A percentile compares a stretch with the other conserved stretches of the same genome.
phyloP scores from a whole-genome alignment of 345 rosid species.

The Reutealis trisperma region DNA sequence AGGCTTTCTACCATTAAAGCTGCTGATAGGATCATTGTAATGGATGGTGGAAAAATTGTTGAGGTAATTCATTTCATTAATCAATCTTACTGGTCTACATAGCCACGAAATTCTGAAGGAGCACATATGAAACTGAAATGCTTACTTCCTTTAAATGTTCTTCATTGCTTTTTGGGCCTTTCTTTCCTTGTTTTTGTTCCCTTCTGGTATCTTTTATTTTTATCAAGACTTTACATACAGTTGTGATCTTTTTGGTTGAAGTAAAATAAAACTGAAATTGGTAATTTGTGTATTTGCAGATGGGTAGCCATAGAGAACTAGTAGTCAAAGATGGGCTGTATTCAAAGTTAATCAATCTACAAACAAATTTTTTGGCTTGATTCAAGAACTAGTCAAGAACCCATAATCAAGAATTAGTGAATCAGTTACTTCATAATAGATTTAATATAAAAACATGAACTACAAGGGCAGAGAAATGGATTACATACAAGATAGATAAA shows the following conservation, averaged over 20 bases:
- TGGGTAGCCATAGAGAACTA: conserved; percentile 78
- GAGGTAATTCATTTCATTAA: conserved; percentile 50
- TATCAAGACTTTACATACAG: background rate
- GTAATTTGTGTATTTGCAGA: conserved; percentile 38
- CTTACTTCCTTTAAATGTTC: too few relatives aligned
- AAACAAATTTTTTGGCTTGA: conserved; percentile 76
- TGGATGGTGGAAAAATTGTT: conserved; percentile 72
- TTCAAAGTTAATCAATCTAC: conserved; percentile 73
- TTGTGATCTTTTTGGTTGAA: background rate
- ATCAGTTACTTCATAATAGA: background rate
- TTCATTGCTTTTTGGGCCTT: too few relatives aligned
- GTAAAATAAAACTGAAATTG: background rate
- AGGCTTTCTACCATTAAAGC: conserved; percentile 93
- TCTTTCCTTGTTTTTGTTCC: too few relatives aligned
- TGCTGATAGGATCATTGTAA: conserved; percentile 86
- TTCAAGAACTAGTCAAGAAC: background rate
- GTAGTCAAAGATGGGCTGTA: conserved; percentile 68
- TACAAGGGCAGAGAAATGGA: too few relatives aligned
- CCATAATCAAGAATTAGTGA: background rate
- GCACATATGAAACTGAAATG: background rate
- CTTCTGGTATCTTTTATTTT: too few relatives aligned
- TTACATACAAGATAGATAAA: too few relatives aligned
- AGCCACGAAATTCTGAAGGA: conserved; percentile 4
- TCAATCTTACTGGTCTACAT: background rate
- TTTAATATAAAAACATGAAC: background rate